Percentiles rank a stretch among this genome's conserved stretches.
phyloP scores from a whole-genome alignment of 345 rosid genomes.

The Lumnitzera littorea region DNA sequence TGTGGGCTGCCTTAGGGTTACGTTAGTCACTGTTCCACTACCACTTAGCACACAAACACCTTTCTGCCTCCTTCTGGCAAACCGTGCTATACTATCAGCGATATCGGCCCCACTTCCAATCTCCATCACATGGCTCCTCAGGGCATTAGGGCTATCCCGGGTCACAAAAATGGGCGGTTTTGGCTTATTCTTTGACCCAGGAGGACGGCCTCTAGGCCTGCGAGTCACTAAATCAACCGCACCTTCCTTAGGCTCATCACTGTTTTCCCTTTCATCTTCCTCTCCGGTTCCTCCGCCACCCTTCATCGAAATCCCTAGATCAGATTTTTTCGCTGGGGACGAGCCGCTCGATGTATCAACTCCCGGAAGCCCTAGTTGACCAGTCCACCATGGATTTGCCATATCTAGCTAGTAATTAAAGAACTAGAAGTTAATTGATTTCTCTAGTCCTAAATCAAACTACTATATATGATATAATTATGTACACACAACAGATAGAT shows the following conservation, averaged over 20 bases:
- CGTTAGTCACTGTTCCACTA: conserved; percentile 42
- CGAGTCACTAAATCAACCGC: conserved; percentile 32
- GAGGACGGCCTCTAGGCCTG: conserved; percentile 45
- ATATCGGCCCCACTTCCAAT: conserved; percentile 38
- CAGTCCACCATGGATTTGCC: conserved; percentile 65
- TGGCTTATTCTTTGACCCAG: conserved; percentile 50
- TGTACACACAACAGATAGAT: background rate
- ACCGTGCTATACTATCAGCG: conserved; percentile 40
- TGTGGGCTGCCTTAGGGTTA: conserved; percentile 44
- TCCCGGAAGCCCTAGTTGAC: conserved; percentile 31
- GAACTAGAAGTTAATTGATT: background rate
- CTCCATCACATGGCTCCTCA: conserved; percentile 48
- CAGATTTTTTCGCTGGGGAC: conserved; percentile 16
- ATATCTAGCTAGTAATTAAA: conserved; percentile 16
- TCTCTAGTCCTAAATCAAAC: background rate
- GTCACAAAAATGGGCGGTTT: conserved; percentile 49
- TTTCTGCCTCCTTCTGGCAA: conserved; percentile 41
- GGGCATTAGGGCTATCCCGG: conserved; percentile 47
- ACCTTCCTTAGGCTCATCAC: conserved; percentile 41
- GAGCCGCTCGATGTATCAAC: conserved; percentile 17
- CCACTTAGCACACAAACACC: conserved; percentile 52
- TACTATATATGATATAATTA: background rate
- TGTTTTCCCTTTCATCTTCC: conserved; percentile 24
- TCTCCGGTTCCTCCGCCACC: conserved; percentile 15
- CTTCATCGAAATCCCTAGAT: conserved; percentile 21